A percentile compares a stretch with the other conserved stretches of the same genome.
Conservation (phyloP, 768 basidiomycete genomes). For the Boletus sensibilis region DNA sequence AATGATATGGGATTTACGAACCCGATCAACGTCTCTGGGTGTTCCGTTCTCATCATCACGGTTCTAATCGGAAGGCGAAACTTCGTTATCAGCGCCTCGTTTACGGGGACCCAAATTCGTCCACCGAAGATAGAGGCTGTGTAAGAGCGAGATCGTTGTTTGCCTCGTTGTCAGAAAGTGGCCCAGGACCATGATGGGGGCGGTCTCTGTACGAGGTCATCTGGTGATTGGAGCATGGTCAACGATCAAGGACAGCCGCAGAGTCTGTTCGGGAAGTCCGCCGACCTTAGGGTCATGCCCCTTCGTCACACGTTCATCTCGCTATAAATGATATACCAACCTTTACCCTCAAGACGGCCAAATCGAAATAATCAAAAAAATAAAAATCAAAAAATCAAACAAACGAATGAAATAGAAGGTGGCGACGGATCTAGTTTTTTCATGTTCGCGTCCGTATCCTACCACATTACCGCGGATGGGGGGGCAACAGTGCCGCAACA, state of each 20-base stretch:
- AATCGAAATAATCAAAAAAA: neutral
- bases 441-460: constrained; percentile 10
- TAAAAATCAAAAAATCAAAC: neutral
- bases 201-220: neutral
- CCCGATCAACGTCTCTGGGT: neutral
- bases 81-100: neutral
- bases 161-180: neutral
- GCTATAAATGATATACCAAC: neutral
- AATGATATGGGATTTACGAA: neutral
- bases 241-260: neutral
- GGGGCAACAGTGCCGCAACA: neutral
- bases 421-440: neutral
- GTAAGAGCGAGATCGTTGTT: neutral
- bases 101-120: neutral
- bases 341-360: neutral
- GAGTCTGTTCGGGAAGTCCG: neutral
- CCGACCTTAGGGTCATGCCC: neutral
- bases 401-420: constrained; percentile 6
- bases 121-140: constrained; percentile 6
- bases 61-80: constrained; percentile 2
- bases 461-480: constrained; percentile 16
- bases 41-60: constrained; percentile 18
- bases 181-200: neutral
- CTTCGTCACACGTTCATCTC: constrained; percentile 19
- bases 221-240: neutral